Base-by-base conservation (phyloP, 257 asterid genomes). In the Plantago major region DNA sequence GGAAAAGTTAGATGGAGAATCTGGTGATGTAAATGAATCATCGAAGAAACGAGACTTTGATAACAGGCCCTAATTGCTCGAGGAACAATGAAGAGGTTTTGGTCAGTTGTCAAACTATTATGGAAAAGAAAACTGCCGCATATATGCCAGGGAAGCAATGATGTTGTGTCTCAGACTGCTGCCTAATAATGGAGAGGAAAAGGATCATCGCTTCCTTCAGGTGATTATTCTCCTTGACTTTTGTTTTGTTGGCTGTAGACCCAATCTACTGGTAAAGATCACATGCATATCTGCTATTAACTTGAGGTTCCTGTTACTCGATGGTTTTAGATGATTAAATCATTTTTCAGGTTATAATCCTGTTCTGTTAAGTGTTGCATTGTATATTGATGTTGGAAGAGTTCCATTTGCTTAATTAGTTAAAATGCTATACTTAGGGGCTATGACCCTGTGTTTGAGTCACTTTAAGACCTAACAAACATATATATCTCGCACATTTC, bases 121-220 rank as follows among this genome's bases (percentile, higher is more conserved):
- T 60, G 22, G 71, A 68, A 64, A 74, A 65, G 72, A 72, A 50
- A 55, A 65, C 40, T 33, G 19, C 55, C 28, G 74, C 33, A 10
- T 59, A 44, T 28, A 70, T 42, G 56, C 40, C 65, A 16, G 51
- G 79, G 71, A 71, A 66, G 64, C 40, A 67, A 71, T 66, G 78
- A 52, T 59, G 62, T 11, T 6, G 63, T 19, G 33, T 46, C 74
- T 57, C 76, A 50, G 65, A 64, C 75, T 67, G 74, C 63, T n/a
- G 60, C 58, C 83, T 60, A 61, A 73, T 49, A 67, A 73, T 64
- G 76, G 73, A 55, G 88, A 61, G 58, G 90, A 72, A 40, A 86
- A 74, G 70, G 99, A 73, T 74, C 95, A 45, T 80, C 76, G 59
- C 89, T 86, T 76, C 48, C 28, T 61, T 69, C 88, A 89, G 99